Evolutionary conservation across 768 basidiomycete species (phyloP), one percentile per base, ranked within the genome.

Genomic region (Suillus subalutaceus): DNA sequence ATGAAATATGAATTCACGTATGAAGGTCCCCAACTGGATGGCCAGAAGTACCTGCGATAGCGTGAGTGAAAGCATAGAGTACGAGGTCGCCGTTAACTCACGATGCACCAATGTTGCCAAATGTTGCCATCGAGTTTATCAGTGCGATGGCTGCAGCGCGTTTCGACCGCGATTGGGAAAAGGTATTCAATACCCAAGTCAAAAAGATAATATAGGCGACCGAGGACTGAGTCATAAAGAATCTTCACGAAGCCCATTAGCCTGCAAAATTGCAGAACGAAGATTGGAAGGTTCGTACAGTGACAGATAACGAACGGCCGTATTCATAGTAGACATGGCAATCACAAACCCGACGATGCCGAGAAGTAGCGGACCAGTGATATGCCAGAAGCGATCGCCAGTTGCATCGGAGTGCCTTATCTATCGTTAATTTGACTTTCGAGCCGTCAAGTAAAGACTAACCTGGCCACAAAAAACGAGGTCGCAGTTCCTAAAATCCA

Each of bases 61-160:
- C 3, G 30, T 35, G 8, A 26, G 46, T 43, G 15, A 18, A 12
- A 44, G 3, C 32, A 46, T 38, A 26, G 23, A 35, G 59, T 20
- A 37, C 43, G 58, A 66, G 62, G 35, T 20, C 15, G 64, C 5
- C 3, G 37, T 66, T 70, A 32, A 86, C 87, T 79, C 79, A 94
- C 81, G 92, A 88, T 67, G 93, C 92, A 52, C 87, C 79, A 41
- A 96, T 82, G 78, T 95, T 96, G 0, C 94, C 94, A 8, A 92
- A 82, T 71, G 92, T 88, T 15, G 89, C 89, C 71, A 92, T 86
- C 40, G 90, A 86, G 75, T 93, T 94, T 72, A 94, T 86, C 64
- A 91, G 76, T 1, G 93, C 94, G 48, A 96, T 81, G 20, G 89
- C 90, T n/a, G 94, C 89, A 10, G 93, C 91, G 8, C 94, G 88